phyloP scores from a whole-genome alignment of 345 rosid genomes.

The Ailanthus altissimus region DNA sequence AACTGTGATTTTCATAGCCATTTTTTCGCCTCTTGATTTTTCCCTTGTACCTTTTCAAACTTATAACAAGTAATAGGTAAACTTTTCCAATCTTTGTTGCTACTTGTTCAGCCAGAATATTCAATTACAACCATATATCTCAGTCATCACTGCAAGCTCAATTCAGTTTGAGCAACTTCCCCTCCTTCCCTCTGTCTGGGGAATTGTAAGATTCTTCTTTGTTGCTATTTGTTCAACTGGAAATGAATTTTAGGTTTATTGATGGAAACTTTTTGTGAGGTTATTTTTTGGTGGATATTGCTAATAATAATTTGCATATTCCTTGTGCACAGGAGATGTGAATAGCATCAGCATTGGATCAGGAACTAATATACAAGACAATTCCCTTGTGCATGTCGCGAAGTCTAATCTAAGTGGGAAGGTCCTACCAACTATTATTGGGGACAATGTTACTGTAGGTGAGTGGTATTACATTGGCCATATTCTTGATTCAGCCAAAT shows the following conservation, averaged over 20 bases:
- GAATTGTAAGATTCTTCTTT: conserved; percentile 1
- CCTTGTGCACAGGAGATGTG: conserved; percentile 65
- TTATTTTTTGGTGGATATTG: background rate
- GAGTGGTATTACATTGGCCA: conserved; percentile 28
- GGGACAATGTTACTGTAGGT: conserved; percentile 98
- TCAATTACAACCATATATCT: background rate
- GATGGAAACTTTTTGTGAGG: background rate
- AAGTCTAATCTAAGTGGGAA: conserved; percentile 93
- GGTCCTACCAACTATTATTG: conserved; percentile 76
- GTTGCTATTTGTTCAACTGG: background rate
- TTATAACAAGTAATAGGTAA: background rate
- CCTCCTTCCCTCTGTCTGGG: background rate
- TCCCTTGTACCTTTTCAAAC: background rate
- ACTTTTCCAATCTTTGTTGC: background rate
- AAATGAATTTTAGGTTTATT: conserved; percentile 6
- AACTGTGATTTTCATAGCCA: background rate
- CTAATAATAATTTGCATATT: background rate
- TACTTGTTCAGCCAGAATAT: background rate
- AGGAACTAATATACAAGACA: conserved; percentile 96
- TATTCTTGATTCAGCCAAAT: background rate
- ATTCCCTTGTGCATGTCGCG: conserved; percentile 94
- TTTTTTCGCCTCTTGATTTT: background rate
- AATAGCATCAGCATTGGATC: conserved; percentile 78
- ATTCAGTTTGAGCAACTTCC: conserved; percentile 1
- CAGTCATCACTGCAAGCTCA: background rate